Base-by-base conservation (phyloP, 768 basidiomycete species). In the Leccinum obscurum region DNA sequence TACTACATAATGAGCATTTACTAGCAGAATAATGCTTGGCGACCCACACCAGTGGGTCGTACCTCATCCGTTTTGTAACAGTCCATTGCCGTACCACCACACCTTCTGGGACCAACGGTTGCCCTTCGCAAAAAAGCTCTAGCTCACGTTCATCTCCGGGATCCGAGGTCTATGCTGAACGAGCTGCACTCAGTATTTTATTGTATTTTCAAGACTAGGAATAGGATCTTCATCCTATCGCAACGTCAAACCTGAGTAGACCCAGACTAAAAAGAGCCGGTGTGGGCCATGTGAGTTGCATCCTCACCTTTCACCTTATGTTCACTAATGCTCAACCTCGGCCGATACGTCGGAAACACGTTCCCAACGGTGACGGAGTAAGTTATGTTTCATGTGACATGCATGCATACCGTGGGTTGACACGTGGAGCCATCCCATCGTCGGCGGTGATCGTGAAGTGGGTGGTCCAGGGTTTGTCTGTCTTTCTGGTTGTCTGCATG, bases 131-230 rank as follows among this genome's bases (percentile, higher is more conserved):
- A 54, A 11, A 28, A 20, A 20, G n/a, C 34, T 35, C 10, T 13
- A 1, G 39, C 39, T 41, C 64, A 64, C 56, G 55, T 57, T 66
- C 64, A 64, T 64, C 44, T 64, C 64, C 64, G 64, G 49, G 37
- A 59, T 52, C 59, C 64, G 64, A 52, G 32, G 64, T 52, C 60
- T 26, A 34, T 52, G 30, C 14, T 46, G 44, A 35, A 54, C 30
- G 26, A n/a, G 9, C 30, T 28, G 7, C 14, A 7, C 15, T n/a
- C 50, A 17, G 3, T 26, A 17, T 10, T 30, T 51, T 30, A 2
- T 48, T 48, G 10, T 50, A 15, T 22, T 50, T 24, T 26, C 26
- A 10, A 11, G 11, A 49, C 57, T 17, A n/a, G 22, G 46, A 34
- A 14, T 49, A 56, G 30, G 13, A 8, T 35, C 30, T 22, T 35